Base-by-base conservation (phyloP, 306 rosid genomes). In the Dalbergia cultrata region DNA sequence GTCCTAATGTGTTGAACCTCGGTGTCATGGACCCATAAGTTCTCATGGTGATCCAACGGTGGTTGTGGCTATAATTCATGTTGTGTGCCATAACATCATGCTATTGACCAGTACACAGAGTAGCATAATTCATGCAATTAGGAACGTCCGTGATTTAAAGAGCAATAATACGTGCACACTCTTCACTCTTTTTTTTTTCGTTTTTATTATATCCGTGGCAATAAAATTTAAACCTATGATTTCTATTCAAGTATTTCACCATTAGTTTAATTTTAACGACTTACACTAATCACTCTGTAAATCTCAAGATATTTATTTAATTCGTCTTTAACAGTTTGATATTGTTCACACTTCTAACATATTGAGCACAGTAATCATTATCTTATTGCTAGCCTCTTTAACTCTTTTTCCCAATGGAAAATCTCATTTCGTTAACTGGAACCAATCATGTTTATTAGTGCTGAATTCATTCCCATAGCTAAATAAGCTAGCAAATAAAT, bases 51-150 rank as follows among this genome's bases (percentile, higher is more conserved):
- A 67, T 64, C 77, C 57, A 26, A 47, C 60, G 53, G 83, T 81
- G 59, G 85, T 74, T 69, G 70, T 81, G 62, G 87, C 75, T 44
- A 77, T 84, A 39, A 80, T 80, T 86, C 10, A n/a, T 64, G 16
- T 47, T 64, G 18, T 58, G 43, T 43, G 7, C 39, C 44, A 64
- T 45, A 74, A 70, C 47, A 77, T 47, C 31, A 37, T 37, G 13
- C 6, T 71, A 31, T 63, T 52, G 35, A 71, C 58, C 3, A 22
- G 17, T 14, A 16, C 71, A 37, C 56, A 33, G 16, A 80, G 52
- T 41, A 7, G 33, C 41, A 17, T 49, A 37, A 67, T 4, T 74
- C 43, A 39, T 77, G 50, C 58, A 45, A 71, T 45, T 4, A 33
- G 45, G 12, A 58, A 39, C 35, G 10, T 19, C 49, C 67, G 14